Evolutionary conservation across 2,329 filamentous ascomycete genomes (phyloP).

Genomic region (Fusarium marasasianum): DNA sequence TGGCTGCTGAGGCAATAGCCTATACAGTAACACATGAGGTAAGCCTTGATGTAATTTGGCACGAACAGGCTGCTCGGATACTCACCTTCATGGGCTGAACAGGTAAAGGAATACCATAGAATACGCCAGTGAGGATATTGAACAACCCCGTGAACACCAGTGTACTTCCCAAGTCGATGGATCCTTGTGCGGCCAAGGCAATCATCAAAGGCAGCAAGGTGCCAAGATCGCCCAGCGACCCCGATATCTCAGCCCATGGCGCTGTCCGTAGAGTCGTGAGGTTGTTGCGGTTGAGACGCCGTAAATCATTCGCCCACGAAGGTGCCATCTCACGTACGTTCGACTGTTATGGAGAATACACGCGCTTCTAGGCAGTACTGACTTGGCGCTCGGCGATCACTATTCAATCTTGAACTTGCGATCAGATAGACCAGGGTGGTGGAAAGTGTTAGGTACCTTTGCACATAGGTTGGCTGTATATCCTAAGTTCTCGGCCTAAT

Average conservation of each 20-base stretch:
- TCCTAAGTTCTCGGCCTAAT: background rate
- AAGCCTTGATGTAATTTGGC: background rate
- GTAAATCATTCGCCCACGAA: slow-evolving; percentile 43
- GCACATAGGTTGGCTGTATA: background rate
- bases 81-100: slow-evolving; percentile 84
- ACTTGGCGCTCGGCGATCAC: background rate
- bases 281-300: slow-evolving; percentile 57
- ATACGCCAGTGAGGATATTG: slow-evolving; percentile 82
- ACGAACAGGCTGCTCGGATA: background rate
- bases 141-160: slow-evolving; percentile 88
- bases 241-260: slow-evolving; percentile 79
- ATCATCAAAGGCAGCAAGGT: slow-evolving; percentile 91
- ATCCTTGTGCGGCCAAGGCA: slow-evolving; percentile 79
- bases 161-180: slow-evolving; percentile 83
- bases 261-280: slow-evolving; percentile 56
- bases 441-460: background rate
- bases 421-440: background rate
- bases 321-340: slow-evolving; percentile 27
- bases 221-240: slow-evolving; percentile 86
- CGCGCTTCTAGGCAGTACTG: background rate
- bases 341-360: background rate
- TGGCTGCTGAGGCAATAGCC: slow-evolving; percentile 91
- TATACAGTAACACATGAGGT: slow-evolving; percentile 40
- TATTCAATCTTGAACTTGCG: background rate
- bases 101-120: slow-evolving; percentile 89